Evolutionary conservation across 2,329 filamentous ascomycete species (phyloP), one percentile per base, ranked within the genome.

Genomic region (Penicillium sp.): DNA sequence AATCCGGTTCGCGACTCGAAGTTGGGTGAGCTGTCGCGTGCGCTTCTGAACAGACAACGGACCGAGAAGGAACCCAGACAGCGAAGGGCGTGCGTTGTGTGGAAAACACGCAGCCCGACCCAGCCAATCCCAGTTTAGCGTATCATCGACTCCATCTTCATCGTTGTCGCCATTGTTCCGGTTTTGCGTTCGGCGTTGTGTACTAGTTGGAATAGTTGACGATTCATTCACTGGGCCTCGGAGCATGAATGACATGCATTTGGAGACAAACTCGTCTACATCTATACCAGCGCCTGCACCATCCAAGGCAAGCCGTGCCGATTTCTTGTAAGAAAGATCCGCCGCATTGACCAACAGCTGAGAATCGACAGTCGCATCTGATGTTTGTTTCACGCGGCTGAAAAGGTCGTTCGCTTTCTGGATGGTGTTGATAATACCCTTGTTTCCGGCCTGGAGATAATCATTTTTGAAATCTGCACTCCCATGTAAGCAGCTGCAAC

Each of bases 11-110:
- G 84, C 83, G 0, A 86, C 89, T 65, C 83, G 85, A 42, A 91
- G 84, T 66, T 91, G 87, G 4, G 83, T 82, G 20, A 86, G 74
- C 62, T 86, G 86, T 14, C 92, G 85, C 7, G 82, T 79, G 66
- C 90, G 91, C 71, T 95, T 97, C 71, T 97, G 89, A 0, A 96
- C 84, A 0, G 91, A 95, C 1, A 97, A 77, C 0, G 93, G 93
- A 0, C 94, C 93, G 0, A 97, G 83, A 6, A 99, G 81, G 65
- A 97, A 96, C 1, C 90, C 88, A 0, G 90, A 84, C 3, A 94
- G 80, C 0, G 89, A 83, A 0, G 93, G 92, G 11, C 93, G 85
- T 23, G 81, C 77, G 59, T 89, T 89, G 65, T 83, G 78, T 0
- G 87, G 88, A 55, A 93, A 79, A 65, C 89, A 91, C 0, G 90